phyloP scores from a whole-genome alignment of 768 basidiomycete genomes.

The Tricholoma sp. region DNA sequence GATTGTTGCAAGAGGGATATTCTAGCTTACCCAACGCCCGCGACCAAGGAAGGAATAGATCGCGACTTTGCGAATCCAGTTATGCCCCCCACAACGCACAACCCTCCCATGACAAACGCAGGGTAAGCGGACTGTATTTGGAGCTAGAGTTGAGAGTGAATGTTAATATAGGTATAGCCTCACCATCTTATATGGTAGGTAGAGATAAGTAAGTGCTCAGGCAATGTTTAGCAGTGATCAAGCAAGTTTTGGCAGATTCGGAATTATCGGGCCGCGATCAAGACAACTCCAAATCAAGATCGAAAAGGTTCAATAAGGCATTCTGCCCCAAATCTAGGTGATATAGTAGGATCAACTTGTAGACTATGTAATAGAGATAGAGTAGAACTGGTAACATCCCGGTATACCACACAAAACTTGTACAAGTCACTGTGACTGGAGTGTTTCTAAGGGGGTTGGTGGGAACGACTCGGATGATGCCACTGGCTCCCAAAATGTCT shows the following conservation, averaged over 20 bases:
- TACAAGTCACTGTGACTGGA: too few relatives aligned
- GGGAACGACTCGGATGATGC: too few relatives aligned
- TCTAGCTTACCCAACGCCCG: conserved; percentile 63
- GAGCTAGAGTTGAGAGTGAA: background rate
- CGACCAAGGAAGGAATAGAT: conserved; percentile 78
- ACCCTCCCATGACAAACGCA: conserved; percentile 68
- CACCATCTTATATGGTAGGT: background rate
- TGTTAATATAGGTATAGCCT: background rate
- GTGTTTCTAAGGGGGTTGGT: too few relatives aligned
- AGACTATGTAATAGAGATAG: too few relatives aligned
- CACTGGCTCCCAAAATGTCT: too few relatives aligned
- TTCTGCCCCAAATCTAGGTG: too few relatives aligned
- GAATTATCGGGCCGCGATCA: background rate
- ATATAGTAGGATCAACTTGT: too few relatives aligned
- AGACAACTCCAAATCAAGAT: too few relatives aligned
- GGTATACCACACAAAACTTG: too few relatives aligned
- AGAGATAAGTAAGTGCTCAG: background rate
- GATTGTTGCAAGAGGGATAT: background rate
- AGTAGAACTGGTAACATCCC: too few relatives aligned
- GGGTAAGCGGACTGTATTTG: conserved; percentile 68
- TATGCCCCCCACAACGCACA: conserved; percentile 74
- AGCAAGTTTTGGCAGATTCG: too few relatives aligned
- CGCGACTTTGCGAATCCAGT: conserved; percentile 68
- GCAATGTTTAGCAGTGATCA: background rate
- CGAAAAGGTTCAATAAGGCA: too few relatives aligned